Conservation (phyloP, 1,139 yeast genomes). For the Yamadazyma atmosphaerica region DNA sequence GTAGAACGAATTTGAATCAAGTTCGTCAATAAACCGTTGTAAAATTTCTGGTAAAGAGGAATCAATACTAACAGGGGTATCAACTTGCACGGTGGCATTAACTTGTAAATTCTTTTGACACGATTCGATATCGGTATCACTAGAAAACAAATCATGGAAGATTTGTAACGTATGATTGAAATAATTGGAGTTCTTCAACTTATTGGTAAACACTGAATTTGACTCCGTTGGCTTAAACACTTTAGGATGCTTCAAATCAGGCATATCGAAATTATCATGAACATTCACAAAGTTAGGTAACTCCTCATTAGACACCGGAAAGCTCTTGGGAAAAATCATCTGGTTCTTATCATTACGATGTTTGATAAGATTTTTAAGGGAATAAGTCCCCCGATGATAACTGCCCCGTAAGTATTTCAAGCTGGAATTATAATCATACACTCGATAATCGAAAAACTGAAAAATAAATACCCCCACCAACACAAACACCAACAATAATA, state of each 20-base stretch:
- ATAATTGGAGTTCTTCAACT: constrained; percentile 13
- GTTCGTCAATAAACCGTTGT: constrained; percentile 16
- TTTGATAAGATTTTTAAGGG: constrained; percentile 9
- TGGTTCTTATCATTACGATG: constrained; percentile 19
- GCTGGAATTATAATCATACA: background rate
- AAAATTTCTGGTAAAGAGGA: constrained; percentile 21
- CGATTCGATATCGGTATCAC: background rate
- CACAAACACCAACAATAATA: constrained; percentile 6
- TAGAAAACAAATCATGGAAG: constrained; percentile 20
- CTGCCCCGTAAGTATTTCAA: constrained; percentile 14
- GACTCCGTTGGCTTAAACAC: constrained; percentile 11
- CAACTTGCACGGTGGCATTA: constrained; percentile 17
- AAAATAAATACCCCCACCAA: background rate
- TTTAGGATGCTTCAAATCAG: constrained; percentile 14
- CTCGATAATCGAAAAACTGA: constrained; percentile 1
- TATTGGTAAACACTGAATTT: constrained; percentile 8
- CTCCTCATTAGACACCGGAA: constrained; percentile 15
- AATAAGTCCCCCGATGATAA: constrained; percentile 14
- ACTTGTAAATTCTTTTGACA: background rate
- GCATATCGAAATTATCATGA: constrained; percentile 12
- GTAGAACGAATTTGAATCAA: constrained; percentile 21
- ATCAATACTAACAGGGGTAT: constrained; percentile 21
- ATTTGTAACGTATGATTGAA: constrained; percentile 18
- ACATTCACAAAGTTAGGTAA: constrained; percentile 15
- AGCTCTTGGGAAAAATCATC: constrained; percentile 20